Percentiles rank a stretch among this genome's conserved stretches.
Conservation (phyloP, 345 rosid species). For the Aegle marmelos region DNA sequence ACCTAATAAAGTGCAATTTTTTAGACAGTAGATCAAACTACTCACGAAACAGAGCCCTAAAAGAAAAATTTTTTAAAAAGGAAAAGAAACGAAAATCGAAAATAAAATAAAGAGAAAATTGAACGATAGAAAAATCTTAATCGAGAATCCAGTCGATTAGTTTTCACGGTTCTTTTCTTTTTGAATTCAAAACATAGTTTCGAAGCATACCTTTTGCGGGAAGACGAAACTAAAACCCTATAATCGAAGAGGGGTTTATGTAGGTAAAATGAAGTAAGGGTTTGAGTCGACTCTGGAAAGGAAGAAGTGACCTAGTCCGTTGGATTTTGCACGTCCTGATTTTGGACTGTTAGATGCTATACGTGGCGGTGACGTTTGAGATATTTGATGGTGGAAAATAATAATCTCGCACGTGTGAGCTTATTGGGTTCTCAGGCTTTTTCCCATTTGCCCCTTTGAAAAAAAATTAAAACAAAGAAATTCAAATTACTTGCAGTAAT, state of each 20-base stretch:
- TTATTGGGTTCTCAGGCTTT: neutral
- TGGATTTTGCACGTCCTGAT: neutral
- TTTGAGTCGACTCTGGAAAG: neutral
- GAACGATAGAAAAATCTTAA: neutral
- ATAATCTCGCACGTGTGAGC: neutral
- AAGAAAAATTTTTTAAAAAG: too few relatives aligned
- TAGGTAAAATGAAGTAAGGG: neutral
- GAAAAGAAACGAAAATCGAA: neutral
- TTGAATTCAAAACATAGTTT: neutral
- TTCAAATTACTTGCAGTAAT: too few relatives aligned
- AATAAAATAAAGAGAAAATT: neutral
- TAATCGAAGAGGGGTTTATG: constrained; percentile 6
- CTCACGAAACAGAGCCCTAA: neutral
- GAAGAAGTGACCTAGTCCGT: constrained; percentile 3
- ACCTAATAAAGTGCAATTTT: neutral
- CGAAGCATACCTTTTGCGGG: neutral
- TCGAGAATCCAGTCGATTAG: neutral
- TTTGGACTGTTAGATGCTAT: constrained; percentile 5
- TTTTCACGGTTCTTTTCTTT: neutral
- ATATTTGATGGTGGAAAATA: too few relatives aligned
- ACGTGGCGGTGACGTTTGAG: neutral
- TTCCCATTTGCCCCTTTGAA: too few relatives aligned
- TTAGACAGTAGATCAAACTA: neutral
- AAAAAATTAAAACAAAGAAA: too few relatives aligned
- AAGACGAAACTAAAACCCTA: constrained; percentile 9